Conservation (phyloP, 1,284 basidiomycete genomes). For the Ganoderma resinaceum region DNA sequence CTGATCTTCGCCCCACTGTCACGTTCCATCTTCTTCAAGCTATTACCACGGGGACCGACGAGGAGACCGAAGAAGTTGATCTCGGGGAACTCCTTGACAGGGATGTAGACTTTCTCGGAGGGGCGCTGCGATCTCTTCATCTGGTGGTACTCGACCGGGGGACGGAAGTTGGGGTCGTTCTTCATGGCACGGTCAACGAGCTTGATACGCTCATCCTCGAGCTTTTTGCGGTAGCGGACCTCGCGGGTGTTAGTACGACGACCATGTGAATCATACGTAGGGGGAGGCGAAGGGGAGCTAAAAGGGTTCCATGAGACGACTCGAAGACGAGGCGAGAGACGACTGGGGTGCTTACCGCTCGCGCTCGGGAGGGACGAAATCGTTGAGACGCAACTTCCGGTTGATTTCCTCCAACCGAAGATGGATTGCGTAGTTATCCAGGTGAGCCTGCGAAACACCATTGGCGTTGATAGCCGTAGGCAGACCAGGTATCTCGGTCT, state of each 20-base stretch:
- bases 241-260: constrained; percentile 98
- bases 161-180: constrained; percentile 96
- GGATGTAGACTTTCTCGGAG: constrained; percentile 98
- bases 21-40: constrained; percentile 99
- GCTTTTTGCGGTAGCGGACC: constrained; percentile 96
- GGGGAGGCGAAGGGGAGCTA: constrained; percentile 95
- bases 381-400: constrained; percentile 91
- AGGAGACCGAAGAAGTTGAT: constrained; percentile 99
- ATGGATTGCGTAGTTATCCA: constrained; percentile 96
- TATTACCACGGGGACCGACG: constrained; percentile 98
- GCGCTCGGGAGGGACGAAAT: constrained; percentile 95
- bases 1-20: constrained; percentile 98
- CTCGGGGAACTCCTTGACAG: constrained; percentile 99
- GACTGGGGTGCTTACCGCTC: constrained; percentile 68
- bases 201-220: constrained; percentile 95
- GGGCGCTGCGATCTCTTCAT: constrained; percentile 91
- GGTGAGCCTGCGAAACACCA: constrained; percentile 90
- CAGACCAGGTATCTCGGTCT: constrained; percentile 87
- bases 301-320: constrained; percentile 23
- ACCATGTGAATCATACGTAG: constrained; percentile 96
- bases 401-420: constrained; percentile 97
- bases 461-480: constrained; percentile 93
- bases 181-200: constrained; percentile 97
- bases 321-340: background rate
- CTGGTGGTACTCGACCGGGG: constrained; percentile 95